These are phyloP conservation scores for Zanthoxylum bungeanum DNA, from an alignment of 345 rosid genomes.

Conservation along the genomic window DNA sequence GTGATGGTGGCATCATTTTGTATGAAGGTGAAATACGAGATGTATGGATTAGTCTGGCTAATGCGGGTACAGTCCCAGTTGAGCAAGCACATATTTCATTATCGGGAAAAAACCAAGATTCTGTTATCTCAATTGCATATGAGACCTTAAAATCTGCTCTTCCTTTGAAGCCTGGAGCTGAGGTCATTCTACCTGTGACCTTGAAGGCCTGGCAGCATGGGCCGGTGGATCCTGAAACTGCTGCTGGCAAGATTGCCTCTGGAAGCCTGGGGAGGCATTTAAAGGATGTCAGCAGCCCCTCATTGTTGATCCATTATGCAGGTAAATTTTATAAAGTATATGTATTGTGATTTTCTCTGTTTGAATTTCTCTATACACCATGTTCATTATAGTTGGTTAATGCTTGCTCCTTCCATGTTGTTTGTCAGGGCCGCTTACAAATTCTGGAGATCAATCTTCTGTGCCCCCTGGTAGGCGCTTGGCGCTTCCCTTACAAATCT, in stretches of 20 bases:
- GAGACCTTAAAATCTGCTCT: slow-evolving; percentile 73
- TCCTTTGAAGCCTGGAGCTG: slow-evolving; percentile 95
- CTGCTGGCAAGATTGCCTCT: slow-evolving; percentile 45
- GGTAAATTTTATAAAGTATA: slow-evolving; percentile 35
- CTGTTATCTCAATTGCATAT: slow-evolving; percentile 68
- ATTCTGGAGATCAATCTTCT: slow-evolving; percentile 46
- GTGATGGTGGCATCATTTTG: slow-evolving; percentile 85
- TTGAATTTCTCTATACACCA: not conserved
- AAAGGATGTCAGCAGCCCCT: slow-evolving; percentile 78
- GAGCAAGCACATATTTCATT: slow-evolving; percentile 90
- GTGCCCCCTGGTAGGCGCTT: slow-evolving; percentile 87
- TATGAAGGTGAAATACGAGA: slow-evolving; percentile 97
- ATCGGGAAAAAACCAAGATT: slow-evolving; percentile 95
- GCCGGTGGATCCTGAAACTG: slow-evolving; percentile 53
- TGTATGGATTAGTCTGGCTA: slow-evolving; percentile 77
- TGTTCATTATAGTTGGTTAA: not conserved
- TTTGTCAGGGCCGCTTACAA: slow-evolving; percentile 57
- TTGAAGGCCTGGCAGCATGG: slow-evolving; percentile 95
- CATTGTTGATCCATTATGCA: slow-evolving; percentile 84
- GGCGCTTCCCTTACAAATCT: slow-evolving; percentile 81
- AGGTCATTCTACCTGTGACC: slow-evolving; percentile 76
- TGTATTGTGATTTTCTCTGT: not conserved
- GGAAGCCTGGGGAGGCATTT: slow-evolving; percentile 61
- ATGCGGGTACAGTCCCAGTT: slow-evolving; percentile 92
- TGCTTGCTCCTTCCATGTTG: slow-evolving; percentile 17